Evolutionary conservation across 1,284 basidiomycete species (phyloP).

Genomic region (Porodaedalea pini): DNA sequence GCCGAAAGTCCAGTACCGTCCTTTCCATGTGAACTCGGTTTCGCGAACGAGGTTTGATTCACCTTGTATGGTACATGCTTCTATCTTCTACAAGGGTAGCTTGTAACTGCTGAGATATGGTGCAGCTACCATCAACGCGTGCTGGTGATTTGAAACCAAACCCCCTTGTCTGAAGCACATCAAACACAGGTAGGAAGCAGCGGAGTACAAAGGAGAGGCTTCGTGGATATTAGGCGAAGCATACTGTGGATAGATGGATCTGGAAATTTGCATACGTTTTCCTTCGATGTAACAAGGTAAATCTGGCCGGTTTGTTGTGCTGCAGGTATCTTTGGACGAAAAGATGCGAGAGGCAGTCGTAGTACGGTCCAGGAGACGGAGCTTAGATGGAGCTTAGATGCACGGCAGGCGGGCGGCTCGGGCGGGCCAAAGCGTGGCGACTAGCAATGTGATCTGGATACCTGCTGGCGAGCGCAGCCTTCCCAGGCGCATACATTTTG

Average conservation of each 20-base stretch:
- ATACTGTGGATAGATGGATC: neutral
- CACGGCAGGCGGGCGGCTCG: constrained; percentile 3
- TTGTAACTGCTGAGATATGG: no score
- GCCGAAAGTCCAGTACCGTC: neutral
- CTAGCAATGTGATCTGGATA: neutral
- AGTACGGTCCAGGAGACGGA: neutral
- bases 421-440: neutral
- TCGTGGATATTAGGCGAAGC: neutral
- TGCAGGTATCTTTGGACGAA: neutral
- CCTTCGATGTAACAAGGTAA: neutral
- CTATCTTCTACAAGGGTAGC: no score
- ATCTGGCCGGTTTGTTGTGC: neutral
- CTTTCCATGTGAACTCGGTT: no score
- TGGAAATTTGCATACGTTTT: neutral
- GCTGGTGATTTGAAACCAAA: no score
- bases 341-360: neutral
- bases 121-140: no score
- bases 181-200: neutral
- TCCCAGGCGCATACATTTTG: no score
- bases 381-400: neutral
- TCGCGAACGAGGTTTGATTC: neutral
- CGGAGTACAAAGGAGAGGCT: neutral
- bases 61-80: neutral
- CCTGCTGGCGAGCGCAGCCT: neutral
- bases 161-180: no score